Base-by-base conservation (phyloP, 2,329 filamentous ascomycete genomes). In the Aspergillus intermedius region DNA sequence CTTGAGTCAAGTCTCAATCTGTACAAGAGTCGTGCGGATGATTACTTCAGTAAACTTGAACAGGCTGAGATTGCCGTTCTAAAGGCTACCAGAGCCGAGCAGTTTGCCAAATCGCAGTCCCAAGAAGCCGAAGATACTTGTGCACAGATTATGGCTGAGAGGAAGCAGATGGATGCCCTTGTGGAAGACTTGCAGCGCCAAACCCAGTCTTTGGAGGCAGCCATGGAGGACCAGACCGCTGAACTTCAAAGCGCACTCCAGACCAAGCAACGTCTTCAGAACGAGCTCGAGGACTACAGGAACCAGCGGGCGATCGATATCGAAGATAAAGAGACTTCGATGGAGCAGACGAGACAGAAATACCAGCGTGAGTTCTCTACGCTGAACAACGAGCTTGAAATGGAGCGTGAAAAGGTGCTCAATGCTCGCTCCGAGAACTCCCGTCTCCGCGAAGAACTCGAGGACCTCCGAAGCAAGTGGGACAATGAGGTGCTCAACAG, bases 401-500 rank as follows among this genome's bases (percentile, higher is more conserved):
- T 95, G 52, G 91, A 95, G 59, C 86, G 93, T 32, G 91, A 97
- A 66, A 91, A 94, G 77, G 77, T 87, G 76, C 72, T 96, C 74
- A 79, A 91, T 79, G 80, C 89, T 21, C 77, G 93, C 58, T 82
- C 87, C 32, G 91, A 96, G 69, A 94, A 91, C 55, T 81, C 86
- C 13, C 84, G 89, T 41, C 78, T 98, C 46, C 86, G 91, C n/a
- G 91, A 97, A 65, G 93, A 98, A 70, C 82, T 97, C 21, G 93
- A 98, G 60, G 90, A 95, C 60, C 79, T 97, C 50, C 84, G 93
- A 56, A 90, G 85, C 58, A 97, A 97, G 73, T 97, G 93, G 91
- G 93, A 98, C 62, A 89, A 97, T 60, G 91, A 98, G 71, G 89
- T 97, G 9, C 81, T 97, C 59, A 97, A 97, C 72, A 95, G 89